Evolutionary conservation across 2,329 filamentous ascomycete genomes (phyloP), one percentile per base, ranked within the genome.

Genomic region (Fusarium foetens): DNA sequence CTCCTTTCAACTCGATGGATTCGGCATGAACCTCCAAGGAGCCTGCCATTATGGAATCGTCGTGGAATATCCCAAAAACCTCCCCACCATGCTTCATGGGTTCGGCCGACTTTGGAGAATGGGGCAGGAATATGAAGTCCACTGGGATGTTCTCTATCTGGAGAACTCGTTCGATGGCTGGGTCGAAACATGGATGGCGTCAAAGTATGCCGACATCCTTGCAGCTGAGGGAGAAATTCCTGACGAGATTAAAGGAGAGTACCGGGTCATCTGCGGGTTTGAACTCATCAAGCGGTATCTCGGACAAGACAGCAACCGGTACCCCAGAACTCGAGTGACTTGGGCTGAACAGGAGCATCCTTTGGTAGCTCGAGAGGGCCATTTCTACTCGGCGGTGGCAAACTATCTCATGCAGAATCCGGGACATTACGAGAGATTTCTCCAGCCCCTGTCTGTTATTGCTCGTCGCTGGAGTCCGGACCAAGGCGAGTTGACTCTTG

Each of bases 401-500:
- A 4, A 16, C 2, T 31, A 31, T 29, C 45, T 48, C 0, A 48
- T 31, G 45, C 27, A 11, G 6, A 16, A 31, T 3, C 45, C 43
- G 12, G 0, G 4, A 6, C 43, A 25, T 25, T 25, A 25, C 25
- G 25, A 25, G 25, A 25, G 25, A 25, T 25, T 25, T 25, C 25
- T 6, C 12, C 27, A n/a, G 25, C 4, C 13, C 9, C 45, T 48
- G 4, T 4, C 3, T 10, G 3, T 0, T 6, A 29, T 48, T 12
- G 45, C 46, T 19, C 10, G 29, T 14, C 29, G 3, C 46, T 49
- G 46, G 46, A 19, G 0, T 0, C 46, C 46, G 1, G 46, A 49
- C 3, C 29, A 49, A 0, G 46, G 46, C 3, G 46, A 13, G 0
- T 12, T 49, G 7, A 49, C 46, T 2, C 16, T 8, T 0, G 29